Base-by-base conservation (phyloP, 352 stramenopile genomes). In the Globisporangium mamillatum region DNA sequence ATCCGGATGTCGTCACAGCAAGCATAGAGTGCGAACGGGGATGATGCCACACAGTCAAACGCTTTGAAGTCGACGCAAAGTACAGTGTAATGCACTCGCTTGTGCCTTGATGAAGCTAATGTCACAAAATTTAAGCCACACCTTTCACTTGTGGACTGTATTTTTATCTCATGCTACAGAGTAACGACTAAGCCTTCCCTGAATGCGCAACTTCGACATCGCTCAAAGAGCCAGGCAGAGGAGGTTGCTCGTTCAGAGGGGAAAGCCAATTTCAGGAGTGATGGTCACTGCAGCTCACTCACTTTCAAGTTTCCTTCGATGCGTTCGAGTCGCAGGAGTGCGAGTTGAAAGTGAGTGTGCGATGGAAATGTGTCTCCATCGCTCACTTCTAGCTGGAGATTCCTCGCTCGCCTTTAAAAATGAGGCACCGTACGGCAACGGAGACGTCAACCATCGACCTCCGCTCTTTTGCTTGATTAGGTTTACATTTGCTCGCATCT, bases 1-100 rank as follows among this genome's bases (percentile, higher is more conserved):
- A 50, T 50, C 41, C 41, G 29, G 55, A 60, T 27, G 18, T 60
- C 27, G 55, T 60, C 55, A 46, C 55, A n/a, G 27, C 10, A 27
- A 29, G 20, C 50, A 56, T 56, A 56, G 50, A 56, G 50, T 25
- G 12, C 2, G n/a, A 25, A 27, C 14, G 9, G 9, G 44, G 44
- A 52, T 52, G 12, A 52, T 24, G 8, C 3, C 18, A 52, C 18
- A 10, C 1, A 52, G 1, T 52, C 4, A 12, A 24, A 12, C 6
- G 24, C 7, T n/a, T 52, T 52, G 18, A 52, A 52, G 44, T 46
- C 12, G 14, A 46, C 5, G 44, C 18, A n/a, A n/a, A 48, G 12
- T 7, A 48, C 38, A 9, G 18, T 10, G 16, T 20, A 4, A 50
- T 10, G 5, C n/a, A 12, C 4, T 16, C 3, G 18, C 18, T 52